Evolutionary conservation across 306 rosid species (phyloP).

Genomic region (Rosa lucieae): DNA sequence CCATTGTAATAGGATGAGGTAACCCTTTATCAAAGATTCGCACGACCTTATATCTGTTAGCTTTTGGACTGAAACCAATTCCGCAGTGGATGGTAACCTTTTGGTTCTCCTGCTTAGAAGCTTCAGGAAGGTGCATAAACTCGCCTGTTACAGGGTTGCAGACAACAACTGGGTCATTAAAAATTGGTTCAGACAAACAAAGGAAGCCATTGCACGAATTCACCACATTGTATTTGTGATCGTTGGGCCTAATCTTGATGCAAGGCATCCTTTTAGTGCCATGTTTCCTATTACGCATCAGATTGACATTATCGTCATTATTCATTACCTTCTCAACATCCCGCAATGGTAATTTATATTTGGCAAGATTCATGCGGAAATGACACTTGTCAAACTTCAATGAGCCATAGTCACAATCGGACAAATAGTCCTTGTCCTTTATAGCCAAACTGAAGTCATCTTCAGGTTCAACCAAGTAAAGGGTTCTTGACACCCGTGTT

Average conservation of each 20-base stretch:
- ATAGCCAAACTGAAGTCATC: background rate
- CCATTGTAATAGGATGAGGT: background rate
- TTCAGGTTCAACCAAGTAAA: constrained; percentile 25
- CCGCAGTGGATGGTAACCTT: background rate
- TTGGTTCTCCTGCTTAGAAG: background rate
- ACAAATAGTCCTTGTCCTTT: no score
- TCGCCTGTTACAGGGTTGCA: constrained; percentile 32
- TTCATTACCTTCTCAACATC: background rate
- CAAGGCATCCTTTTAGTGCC: background rate
- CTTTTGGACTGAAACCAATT: constrained; percentile 15
- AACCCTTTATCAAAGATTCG: background rate
- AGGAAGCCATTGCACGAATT: constrained; percentile 33
- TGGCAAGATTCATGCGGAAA: constrained; percentile 3
- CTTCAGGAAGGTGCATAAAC: constrained; percentile 21
- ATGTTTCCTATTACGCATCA: background rate
- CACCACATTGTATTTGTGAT: constrained; percentile 2
- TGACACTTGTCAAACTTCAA: background rate
- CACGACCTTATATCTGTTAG: constrained; percentile 20
- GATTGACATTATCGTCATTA: background rate
- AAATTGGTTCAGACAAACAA: constrained; percentile 10
- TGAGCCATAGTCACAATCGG: background rate
- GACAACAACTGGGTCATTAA: background rate
- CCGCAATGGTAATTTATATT: constrained; percentile 30
- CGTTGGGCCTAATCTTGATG: background rate
- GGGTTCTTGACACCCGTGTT: constrained; percentile 9